Evolutionary conservation across 164 flowering plant species (phyloP), one percentile per base, ranked within the genome.

Genomic region (Vitis labrusca): DNA sequence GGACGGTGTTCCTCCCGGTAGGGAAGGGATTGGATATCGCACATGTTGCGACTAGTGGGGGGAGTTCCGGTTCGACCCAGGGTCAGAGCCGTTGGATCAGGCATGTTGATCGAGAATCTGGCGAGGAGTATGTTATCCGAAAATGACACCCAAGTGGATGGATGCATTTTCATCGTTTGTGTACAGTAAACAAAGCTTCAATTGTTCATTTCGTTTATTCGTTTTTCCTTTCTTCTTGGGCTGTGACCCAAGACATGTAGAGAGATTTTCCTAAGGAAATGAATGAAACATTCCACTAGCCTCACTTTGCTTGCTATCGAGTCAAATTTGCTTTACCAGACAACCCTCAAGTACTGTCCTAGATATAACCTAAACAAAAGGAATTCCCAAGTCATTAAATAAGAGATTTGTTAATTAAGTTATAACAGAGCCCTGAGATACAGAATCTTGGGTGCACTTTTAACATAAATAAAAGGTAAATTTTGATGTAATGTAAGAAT

Each of bases 11-110:
- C 72, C 73, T 93, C 44, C 98, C 99, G 23, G 96, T 93, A 0
- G 96, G 96, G 48, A 78, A 83, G 62, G 97, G 99, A 2, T 56
- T 95, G 73, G 97, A 95, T 63, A 87, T 91, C 9, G 93, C 92
- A 0, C 87, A 95, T 69, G 86, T 93, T 0, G 88, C 78, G 0
- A 51, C 75, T 10, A 30, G 68, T 0, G 79, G 76, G 9, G 80
- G 73, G 2, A 30, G 72, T 70, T 51, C 68, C 11, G 49, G 70
- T 37, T 29, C 76, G 5, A 68, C 52, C 48, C 76, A 66, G 29
- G 61, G 54, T 6, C 30, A 65, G 53, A 81, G 86, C 44, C 77
- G 91, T 12, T 94, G 99, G 99, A 76, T 89, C 73, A 89, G 61
- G 70, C 89, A 79, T 56, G 44, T 85, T 29, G 93, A 89, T 74